Evolutionary conservation across 2,329 filamentous ascomycete genomes (phyloP), one percentile per base, ranked within the genome.

Genomic region (Aspergillus niger): DNA sequence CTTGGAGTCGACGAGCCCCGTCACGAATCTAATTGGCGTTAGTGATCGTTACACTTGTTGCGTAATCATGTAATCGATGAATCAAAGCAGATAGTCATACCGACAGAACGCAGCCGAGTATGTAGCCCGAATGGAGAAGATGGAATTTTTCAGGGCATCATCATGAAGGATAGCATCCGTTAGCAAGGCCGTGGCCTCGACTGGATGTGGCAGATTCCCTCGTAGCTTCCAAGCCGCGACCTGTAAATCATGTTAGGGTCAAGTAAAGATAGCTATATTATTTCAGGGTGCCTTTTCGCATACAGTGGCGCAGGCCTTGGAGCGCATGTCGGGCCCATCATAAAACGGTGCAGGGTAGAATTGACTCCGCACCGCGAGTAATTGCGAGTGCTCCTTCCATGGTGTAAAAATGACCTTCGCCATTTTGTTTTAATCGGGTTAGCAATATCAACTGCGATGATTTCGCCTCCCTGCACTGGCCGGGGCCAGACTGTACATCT

Each of bases 121-220:
- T 5, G 77, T 77, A 5, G 78, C 77, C 28, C 77, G 70, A 57
- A 80, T 78, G 0, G 79, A 77, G 58, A 80, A 80, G 4, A 78
- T 71, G 4, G 78, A 80, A 51, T 77, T 78, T 47, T 70, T 72
- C 55, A 65, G 62, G 13, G 74, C 70, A 64, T 80, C 72, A 64
- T 80, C 78, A 55, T 78, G 77, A 24, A 81, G 67, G 58, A 80
- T 77, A 3, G 79, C 79, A 67, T 81, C 78, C 11, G 78, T 80
- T 59, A 81, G 69, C 10, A 80, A 67, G 6, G 79, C 78, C 0
- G 78, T 81, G 2, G 78, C 76, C 63, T 81, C 78, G n/a, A 81
- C 75, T 11, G 77, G 69, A 63, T 81, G 78, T 8, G 79, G 79
- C 3, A 81, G 69, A 64, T 76, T 78, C 17, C 77, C 78, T 39